Base-by-base conservation (phyloP, 1,139 yeast species). In the Taphrina wiesneri region DNA sequence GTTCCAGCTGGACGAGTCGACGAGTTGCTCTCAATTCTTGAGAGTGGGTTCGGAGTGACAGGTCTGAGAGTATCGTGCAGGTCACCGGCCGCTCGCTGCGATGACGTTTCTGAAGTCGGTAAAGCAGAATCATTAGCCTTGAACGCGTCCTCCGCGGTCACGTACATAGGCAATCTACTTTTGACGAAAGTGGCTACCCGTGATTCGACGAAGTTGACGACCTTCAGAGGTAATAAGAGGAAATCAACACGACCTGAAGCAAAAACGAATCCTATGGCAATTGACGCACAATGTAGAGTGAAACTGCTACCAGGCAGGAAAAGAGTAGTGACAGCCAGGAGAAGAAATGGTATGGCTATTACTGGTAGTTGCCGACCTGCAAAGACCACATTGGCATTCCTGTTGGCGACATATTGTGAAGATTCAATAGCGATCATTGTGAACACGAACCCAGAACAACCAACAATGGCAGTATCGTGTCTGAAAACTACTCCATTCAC, bases 371-470 rank as follows among this genome's bases (percentile, higher is more conserved):
- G 28, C n/a, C 43, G 41, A 2, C 64, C 64, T 5, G 57, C 64
- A 19, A 60, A 13, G n/a, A 60, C 64, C 52, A 60, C 56, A 15
- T 34, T 30, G 23, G 15, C 1, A 1, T 17, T 17, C 1, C 15
- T 25, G 11, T 19, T 25, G n/a, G 41, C 28, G 21, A 51, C 49
- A 51, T 43, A 45, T 1, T 30, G 30, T 21, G 30, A 17, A 23
- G 19, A 23, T 34, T 62, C 65, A 21, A 62, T 45, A 4, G 87
- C 85, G 70, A 86, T 73, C 71, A 92, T 82, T 67, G 91, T 83
- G 75, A 91, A 90, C 34, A 85, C 85, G 83, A 93, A 83, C 1
- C 90, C 96, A 59, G 92, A 78, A 41, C 74, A 63, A 19, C 76
- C 75, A 26, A 70, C 56, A 5, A 66, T 30, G 17, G 53, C 60